Percentiles rank a stretch among this genome's conserved stretches.
Conservation (phyloP, 345 rosid species). For the Gynandropsis gynandra region DNA sequence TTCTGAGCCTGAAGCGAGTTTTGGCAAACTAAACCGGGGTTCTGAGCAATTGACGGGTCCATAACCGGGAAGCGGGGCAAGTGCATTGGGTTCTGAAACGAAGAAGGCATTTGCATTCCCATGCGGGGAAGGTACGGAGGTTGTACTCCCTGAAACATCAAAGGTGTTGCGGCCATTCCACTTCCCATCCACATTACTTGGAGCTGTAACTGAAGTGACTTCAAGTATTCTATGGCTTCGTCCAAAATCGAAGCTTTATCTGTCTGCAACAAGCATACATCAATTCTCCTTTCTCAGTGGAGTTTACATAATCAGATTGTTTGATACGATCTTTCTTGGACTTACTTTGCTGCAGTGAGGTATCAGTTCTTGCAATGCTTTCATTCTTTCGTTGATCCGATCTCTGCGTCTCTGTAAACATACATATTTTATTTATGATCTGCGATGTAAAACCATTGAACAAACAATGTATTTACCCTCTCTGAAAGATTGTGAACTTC, state of each 20-base stretch:
- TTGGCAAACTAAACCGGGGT: conserved; percentile 28
- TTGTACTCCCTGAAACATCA: conserved; percentile 80
- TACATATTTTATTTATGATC: conserved; percentile 11
- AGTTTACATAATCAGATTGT: too few relatives aligned
- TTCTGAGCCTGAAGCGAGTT: conserved; percentile 35
- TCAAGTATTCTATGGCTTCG: conserved; percentile 86
- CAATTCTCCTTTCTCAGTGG: too few relatives aligned
- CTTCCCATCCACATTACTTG: conserved; percentile 95
- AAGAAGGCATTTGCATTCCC: conserved; percentile 43
- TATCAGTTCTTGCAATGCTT: conserved; percentile 76
- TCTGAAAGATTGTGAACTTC: conserved; percentile 74
- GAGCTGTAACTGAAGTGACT: conserved; percentile 87
- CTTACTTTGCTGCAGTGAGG: conserved; percentile 85
- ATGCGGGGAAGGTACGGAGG: conserved; percentile 42
- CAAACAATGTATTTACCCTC: conserved; percentile 45
- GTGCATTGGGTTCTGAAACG: conserved; percentile 37
- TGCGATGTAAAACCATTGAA: conserved; percentile 4
- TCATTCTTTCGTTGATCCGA: conserved; percentile 88
- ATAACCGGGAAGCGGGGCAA: too few relatives aligned
- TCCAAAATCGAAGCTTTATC: conserved; percentile 95
- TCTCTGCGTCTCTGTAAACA: conserved; percentile 69
- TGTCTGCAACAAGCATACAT: conserved; percentile 46
- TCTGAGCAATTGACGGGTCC: conserved; percentile 36
- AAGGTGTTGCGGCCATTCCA: too few relatives aligned
- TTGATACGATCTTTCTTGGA: background rate